Percentiles rank a stretch among this genome's conserved stretches.
phyloP scores from a whole-genome alignment of 805 yeast species.

The Torulaspora franciscae region DNA sequence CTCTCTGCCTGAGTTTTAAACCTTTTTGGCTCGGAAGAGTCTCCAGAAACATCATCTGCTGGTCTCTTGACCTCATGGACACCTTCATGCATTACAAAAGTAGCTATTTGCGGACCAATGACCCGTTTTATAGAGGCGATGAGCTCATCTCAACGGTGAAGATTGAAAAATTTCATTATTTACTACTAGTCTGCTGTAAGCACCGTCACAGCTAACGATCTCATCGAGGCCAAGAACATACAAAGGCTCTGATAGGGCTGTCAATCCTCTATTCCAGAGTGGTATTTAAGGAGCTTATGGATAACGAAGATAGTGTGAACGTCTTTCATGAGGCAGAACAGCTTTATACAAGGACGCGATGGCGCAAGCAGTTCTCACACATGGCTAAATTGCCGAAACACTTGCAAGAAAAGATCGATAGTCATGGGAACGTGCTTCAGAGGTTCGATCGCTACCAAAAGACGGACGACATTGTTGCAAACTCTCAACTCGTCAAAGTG shows the following conservation, averaged over 20 bases:
- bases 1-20: conserved; percentile 13
- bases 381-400: conserved; percentile 30
- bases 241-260: not conserved
- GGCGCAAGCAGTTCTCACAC: conserved; percentile 31
- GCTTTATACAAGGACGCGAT: conserved; percentile 27
- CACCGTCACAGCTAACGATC: conserved; percentile 5
- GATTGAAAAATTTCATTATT: conserved; percentile 12
- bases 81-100: conserved; percentile 5
- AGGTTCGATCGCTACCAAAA: conserved; percentile 11
- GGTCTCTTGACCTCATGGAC: conserved; percentile 20
- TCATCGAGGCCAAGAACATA: not conserved
- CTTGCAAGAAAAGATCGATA: conserved; percentile 28
- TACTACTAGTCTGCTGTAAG: not conserved
- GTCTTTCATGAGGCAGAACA: conserved; percentile 23
- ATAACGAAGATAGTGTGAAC: not conserved
- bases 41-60: conserved; percentile 14
- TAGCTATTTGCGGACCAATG: not conserved
- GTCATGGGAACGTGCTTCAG: conserved; percentile 16
- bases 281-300: not conserved
- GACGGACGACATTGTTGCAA: not conserved
- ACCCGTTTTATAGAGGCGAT: not conserved
- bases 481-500: conserved; percentile 6
- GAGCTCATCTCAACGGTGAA: not conserved
- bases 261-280: not conserved
- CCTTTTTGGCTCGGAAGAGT: conserved; percentile 20